Percentiles rank a stretch among this genome's conserved stretches.
phyloP scores from a whole-genome alignment of 2,329 filamentous ascomycete species.

The Paraconiothyrium sp. region DNA sequence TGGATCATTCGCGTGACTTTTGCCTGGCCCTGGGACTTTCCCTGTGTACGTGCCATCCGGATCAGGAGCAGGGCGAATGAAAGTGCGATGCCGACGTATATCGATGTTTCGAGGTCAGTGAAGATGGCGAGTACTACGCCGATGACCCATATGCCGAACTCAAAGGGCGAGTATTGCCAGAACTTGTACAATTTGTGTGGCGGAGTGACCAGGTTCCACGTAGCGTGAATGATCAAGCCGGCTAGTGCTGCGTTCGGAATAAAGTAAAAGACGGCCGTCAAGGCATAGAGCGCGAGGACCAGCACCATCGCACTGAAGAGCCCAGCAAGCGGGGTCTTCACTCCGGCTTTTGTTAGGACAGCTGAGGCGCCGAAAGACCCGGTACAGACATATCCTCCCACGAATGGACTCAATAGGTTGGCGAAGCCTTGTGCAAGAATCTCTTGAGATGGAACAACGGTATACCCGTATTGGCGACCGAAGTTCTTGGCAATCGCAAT shows the following conservation, averaged over 20 bases:
- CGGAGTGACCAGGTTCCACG: constrained; percentile 86
- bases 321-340: constrained; percentile 86
- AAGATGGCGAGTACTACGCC: constrained; percentile 90
- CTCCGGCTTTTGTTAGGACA: constrained; percentile 93
- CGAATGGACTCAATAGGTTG: constrained; percentile 86
- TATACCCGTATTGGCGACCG: constrained; percentile 90
- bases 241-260: constrained; percentile 83
- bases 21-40: constrained; percentile 33
- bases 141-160: constrained; percentile 88
- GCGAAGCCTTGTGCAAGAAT: constrained; percentile 90
- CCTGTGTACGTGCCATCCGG: constrained; percentile 57
- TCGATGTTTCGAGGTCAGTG: constrained; percentile 83
- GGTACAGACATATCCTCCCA: constrained; percentile 88
- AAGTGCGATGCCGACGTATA: constrained; percentile 82
- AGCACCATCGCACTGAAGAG: constrained; percentile 85
- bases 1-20: constrained; percentile 30
- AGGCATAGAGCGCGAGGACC: constrained; percentile 83
- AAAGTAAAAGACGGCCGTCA: constrained; percentile 89
- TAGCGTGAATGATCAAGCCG: constrained; percentile 91
- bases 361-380: constrained; percentile 94
- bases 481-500: constrained; percentile 97
- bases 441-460: constrained; percentile 91
- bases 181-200: constrained; percentile 91
- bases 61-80: constrained; percentile 81
- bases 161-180: constrained; percentile 87